Conservation (phyloP, 2,329 filamentous ascomycete genomes). For the Ophiostoma sp. region DNA sequence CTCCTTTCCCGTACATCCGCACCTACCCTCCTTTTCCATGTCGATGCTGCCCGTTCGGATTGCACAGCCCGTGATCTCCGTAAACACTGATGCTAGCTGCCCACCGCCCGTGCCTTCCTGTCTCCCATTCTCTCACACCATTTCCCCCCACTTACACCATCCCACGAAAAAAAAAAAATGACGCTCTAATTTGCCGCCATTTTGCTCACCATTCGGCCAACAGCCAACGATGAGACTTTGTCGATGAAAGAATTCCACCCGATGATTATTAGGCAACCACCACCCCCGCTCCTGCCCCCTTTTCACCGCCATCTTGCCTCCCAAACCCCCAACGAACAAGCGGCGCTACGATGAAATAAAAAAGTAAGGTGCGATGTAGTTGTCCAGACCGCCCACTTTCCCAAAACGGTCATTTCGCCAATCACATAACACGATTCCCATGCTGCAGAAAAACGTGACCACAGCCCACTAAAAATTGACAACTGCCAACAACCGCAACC, state of each 20-base stretch:
- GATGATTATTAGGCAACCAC: constrained; percentile 11
- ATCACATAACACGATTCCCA: constrained; percentile 33
- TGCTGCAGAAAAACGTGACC: constrained; percentile 1
- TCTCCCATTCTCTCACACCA: background rate
- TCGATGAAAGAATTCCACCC: background rate
- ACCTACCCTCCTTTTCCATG: background rate
- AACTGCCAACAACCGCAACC: background rate
- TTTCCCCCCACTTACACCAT: constrained; percentile 16
- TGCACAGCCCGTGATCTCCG: constrained; percentile 2
- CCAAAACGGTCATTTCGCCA: constrained; percentile 26
- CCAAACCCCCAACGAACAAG: background rate
- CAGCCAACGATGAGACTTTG: constrained; percentile 10
- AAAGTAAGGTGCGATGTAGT: constrained; percentile 4
- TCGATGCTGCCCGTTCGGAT: constrained; percentile 6
- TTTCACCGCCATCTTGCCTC: constrained; percentile 3
- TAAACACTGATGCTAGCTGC: constrained; percentile 5
- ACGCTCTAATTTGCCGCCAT: constrained; percentile 22
- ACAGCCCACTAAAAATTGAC: background rate
- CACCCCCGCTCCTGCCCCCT: background rate
- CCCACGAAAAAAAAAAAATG: background rate
- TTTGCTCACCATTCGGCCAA: background rate
- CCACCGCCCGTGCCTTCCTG: background rate
- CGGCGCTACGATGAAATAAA: background rate
- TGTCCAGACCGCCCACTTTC: background rate
- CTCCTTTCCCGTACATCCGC: background rate